These are phyloP conservation scores for Yamadazyma oceani DNA, from an alignment of 1,139 yeast species.

Conservation along the genomic window DNA sequence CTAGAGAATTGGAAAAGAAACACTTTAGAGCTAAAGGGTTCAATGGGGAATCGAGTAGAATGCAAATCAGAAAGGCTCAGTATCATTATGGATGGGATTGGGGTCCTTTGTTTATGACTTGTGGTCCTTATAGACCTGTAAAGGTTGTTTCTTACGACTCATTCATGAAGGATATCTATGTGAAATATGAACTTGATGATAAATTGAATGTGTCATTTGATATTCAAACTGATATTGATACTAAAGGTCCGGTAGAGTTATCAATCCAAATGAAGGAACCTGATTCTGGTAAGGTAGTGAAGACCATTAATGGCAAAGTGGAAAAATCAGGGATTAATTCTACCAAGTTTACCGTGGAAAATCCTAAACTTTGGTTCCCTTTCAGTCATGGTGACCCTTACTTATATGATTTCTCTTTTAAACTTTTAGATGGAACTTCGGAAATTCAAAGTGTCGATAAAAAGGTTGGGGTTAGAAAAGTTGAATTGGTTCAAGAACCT, in stretches of 20 bases:
- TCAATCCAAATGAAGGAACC: conserved; percentile 7
- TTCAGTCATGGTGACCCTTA: conserved; percentile 35
- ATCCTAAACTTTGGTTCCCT: conserved; percentile 45
- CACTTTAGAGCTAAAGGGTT: conserved; percentile 24
- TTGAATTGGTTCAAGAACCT: conserved; percentile 38
- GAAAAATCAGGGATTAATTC: conserved; percentile 5
- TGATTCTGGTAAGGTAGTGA: conserved; percentile 4
- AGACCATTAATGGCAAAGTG: conserved; percentile 3
- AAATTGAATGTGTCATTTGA: conserved; percentile 15
- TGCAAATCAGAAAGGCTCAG: conserved; percentile 51
- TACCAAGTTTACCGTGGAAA: conserved; percentile 11
- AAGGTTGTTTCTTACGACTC: conserved; percentile 26
- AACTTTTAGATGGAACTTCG: conserved; percentile 7
- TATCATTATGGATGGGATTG: conserved; percentile 63
- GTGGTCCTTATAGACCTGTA: conserved; percentile 49
- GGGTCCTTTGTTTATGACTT: conserved; percentile 50
- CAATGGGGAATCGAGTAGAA: conserved; percentile 43
- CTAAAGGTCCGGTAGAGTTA: conserved; percentile 3
- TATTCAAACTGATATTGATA: conserved; percentile 14
- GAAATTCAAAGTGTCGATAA: conserved; percentile 10
- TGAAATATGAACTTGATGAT: conserved; percentile 20
- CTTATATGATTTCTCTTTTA: conserved; percentile 26
- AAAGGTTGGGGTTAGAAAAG: conserved; percentile 36
- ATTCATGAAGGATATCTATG: conserved; percentile 20
- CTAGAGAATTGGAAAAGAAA: conserved; percentile 22